phyloP scores from a whole-genome alignment of 345 rosid species.

The Salix brachista region DNA sequence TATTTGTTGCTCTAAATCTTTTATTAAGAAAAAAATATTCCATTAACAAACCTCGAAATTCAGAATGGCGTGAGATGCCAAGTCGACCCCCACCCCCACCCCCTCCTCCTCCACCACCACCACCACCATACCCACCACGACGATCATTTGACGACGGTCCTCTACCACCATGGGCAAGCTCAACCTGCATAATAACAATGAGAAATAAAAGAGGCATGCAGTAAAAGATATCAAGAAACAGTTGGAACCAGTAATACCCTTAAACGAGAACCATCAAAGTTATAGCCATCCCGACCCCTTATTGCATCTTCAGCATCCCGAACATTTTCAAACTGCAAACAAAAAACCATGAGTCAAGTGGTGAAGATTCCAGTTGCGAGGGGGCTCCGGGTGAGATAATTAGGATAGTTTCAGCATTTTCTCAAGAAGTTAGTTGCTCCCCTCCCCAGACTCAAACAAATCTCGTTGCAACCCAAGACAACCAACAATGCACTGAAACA shows the following conservation, averaged over 20 bases:
- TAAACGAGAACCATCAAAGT: slow-evolving; percentile 53
- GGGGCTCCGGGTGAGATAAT: not conserved
- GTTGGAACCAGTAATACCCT: slow-evolving; percentile 30
- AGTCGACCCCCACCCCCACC: slow-evolving; percentile 23
- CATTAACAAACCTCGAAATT: slow-evolving; percentile 68
- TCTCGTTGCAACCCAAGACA: not conserved
- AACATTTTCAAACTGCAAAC: slow-evolving; percentile 43
- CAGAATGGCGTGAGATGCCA: slow-evolving; percentile 72
- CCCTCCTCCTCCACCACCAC: too few relatives aligned
- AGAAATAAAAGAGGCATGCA: not conserved
- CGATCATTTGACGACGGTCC: slow-evolving; percentile 42
- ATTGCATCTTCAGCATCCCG: slow-evolving; percentile 61
- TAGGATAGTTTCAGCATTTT: not conserved
- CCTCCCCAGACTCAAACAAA: not conserved
- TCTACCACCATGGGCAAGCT: slow-evolving; percentile 69
- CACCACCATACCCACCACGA: slow-evolving; percentile 13
- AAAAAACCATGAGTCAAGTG: not conserved
- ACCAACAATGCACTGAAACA: not conserved
- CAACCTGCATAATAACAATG: slow-evolving; percentile 55
- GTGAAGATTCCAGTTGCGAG: not conserved
- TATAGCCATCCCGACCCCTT: slow-evolving; percentile 58
- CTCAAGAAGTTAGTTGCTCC: not conserved
- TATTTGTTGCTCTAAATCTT: not conserved
- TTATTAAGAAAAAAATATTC: not conserved
- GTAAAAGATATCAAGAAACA: not conserved